Evolutionary conservation across 768 basidiomycete genomes (phyloP), one percentile per base, ranked within the genome.

Genomic region (Russula abietina): DNA sequence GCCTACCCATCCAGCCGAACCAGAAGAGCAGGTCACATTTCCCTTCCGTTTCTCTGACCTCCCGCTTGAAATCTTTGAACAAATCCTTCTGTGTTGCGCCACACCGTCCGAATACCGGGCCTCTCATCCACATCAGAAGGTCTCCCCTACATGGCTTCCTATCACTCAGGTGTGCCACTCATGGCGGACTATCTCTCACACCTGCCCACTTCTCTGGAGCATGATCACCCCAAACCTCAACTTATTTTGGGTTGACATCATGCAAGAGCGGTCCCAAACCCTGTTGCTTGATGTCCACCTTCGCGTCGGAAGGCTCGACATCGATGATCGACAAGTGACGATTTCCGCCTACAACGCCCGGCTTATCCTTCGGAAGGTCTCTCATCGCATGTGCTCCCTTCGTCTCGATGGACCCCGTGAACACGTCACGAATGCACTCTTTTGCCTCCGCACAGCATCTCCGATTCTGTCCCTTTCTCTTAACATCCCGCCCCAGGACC

Each of bases 91-190:
- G 16, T 63, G 19, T 45, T 63, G 57, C 28, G 22, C 62, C 8
- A 57, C 58, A 14, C 57, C 51, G 11, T 17, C n/a, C 26, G 45
- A 62, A 17, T 36, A 16, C 50, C 28, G n/a, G 14, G 17, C 41
- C 10, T 4, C 50, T 10, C 39, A 30, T n/a, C 26, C 3, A 19
- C 41, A 54, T 63, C 45, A 39, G 26, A 54, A 53, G 30, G 32
- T 48, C 33, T 54, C 43, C 43, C 57, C 57, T 16, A 54, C 56
- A 7, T 64, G 63, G 63, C 58, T 64, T 45, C 53, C 59, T 16
- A 61, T 64, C 54, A 64, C 63, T 10, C 63, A 61, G 26, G 59
- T 61, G 24, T 64, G 59, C 45, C 57, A 39, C 12, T n/a, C 30
- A 22, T 64, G 63, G 63, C 53, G 63, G 14, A 32, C 38, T 9